Conservation (phyloP, 2,329 filamentous ascomycete genomes). For the Aureobasidium melanogenum region DNA sequence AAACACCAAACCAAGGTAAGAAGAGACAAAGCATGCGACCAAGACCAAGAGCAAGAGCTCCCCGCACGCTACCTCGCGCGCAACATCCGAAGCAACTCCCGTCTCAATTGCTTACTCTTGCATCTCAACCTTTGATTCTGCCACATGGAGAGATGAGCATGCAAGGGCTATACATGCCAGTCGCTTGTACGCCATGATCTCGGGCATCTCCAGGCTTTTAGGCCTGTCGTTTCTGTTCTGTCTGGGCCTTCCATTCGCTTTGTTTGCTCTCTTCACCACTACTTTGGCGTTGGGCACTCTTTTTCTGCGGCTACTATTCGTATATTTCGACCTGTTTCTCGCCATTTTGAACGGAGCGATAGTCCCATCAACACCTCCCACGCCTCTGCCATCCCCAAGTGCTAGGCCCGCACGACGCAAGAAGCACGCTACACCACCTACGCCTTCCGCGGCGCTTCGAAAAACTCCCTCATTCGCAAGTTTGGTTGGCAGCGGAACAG, state of each 20-base stretch:
- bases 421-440: slow-evolving; percentile 6
- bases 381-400: slow-evolving; percentile 19
- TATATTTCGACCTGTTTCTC: slow-evolving; percentile 34
- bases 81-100: neutral
- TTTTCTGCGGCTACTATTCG: slow-evolving; percentile 30
- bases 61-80: neutral
- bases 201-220: neutral
- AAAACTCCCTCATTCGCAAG: slow-evolving; percentile 29
- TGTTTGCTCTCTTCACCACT: slow-evolving; percentile 32
- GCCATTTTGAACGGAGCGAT: slow-evolving; percentile 27
- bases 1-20: neutral
- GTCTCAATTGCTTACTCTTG: neutral
- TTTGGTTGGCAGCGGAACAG: slow-evolving; percentile 23
- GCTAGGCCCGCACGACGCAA: slow-evolving; percentile 18
- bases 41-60: neutral
- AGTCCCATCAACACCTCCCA: slow-evolving; percentile 20
- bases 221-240: slow-evolving; percentile 2
- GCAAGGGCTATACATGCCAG: neutral
- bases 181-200: neutral
- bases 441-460: slow-evolving; percentile 14
- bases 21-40: neutral
- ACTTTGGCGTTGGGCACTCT: slow-evolving; percentile 30
- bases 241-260: slow-evolving; percentile 26
- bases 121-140: neutral
- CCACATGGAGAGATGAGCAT: neutral